These are phyloP conservation scores for Inga oerstediana DNA, from an alignment of 306 rosid species.

Conservation along the genomic window DNA sequence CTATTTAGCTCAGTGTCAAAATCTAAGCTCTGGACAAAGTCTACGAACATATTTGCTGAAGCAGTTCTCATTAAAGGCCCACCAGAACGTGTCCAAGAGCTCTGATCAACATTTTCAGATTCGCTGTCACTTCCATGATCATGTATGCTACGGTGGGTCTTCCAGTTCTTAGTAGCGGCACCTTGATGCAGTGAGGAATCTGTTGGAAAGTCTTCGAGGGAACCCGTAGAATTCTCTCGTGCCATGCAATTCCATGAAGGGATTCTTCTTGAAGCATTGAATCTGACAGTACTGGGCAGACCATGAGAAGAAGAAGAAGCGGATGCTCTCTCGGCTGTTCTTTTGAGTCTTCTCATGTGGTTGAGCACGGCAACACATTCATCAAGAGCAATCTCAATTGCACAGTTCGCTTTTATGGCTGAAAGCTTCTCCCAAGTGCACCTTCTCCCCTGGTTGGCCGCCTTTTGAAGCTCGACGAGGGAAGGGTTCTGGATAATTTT, in stretches of 20 bases:
- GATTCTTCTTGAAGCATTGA: slow-evolving; percentile 83
- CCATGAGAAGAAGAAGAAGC: slow-evolving; percentile 66
- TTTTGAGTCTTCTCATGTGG: slow-evolving; percentile 83
- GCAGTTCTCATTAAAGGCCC: slow-evolving; percentile 97
- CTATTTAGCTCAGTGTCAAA: slow-evolving; percentile 55
- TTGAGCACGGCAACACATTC: slow-evolving; percentile 89
- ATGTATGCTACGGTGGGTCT: slow-evolving; percentile 47
- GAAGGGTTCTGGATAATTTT: slow-evolving; percentile 94
- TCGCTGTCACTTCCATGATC: slow-evolving; percentile 84
- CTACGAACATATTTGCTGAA: slow-evolving; percentile 73
- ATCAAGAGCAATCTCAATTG: slow-evolving; percentile 90
- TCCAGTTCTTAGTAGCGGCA: slow-evolving; percentile 42
- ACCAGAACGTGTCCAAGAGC: slow-evolving; percentile 90
- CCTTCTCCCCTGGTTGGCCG: slow-evolving; percentile 94
- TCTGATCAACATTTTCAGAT: slow-evolving; percentile 65
- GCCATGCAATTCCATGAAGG: slow-evolving; percentile 98
- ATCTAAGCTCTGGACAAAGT: slow-evolving; percentile 82
- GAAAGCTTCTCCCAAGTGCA: slow-evolving; percentile 99
- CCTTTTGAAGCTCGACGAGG: slow-evolving; percentile 89
- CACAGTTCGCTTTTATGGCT: slow-evolving; percentile 92
- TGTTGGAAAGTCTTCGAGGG: slow-evolving; percentile 57
- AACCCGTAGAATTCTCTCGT: slow-evolving; percentile 89
- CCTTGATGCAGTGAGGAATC: slow-evolving; percentile 71
- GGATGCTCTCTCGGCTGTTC: slow-evolving; percentile 82
- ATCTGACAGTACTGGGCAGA: slow-evolving; percentile 47